phyloP scores from a whole-genome alignment of 805 yeast genomes.

The Yarrowia sp. region DNA sequence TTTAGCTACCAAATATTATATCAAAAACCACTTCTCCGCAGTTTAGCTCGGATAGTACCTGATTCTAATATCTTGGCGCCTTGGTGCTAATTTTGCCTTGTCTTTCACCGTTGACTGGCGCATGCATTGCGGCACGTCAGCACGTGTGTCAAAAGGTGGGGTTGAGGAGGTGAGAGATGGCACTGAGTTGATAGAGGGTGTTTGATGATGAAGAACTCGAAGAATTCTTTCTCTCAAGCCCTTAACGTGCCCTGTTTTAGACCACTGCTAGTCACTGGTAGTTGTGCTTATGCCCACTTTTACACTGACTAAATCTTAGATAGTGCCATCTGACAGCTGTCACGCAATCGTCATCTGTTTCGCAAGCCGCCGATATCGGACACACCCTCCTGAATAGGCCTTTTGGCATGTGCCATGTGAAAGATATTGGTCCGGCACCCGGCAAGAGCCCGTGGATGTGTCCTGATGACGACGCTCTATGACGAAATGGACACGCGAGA shows the following conservation, averaged over 20 bases:
- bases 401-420: background rate
- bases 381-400: background rate
- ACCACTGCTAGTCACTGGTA: too few species aligned
- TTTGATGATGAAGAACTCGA: too few species aligned
- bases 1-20: background rate
- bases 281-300: background rate
- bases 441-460: background rate
- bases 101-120: background rate
- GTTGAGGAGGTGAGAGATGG: too few species aligned
- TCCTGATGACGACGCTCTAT: background rate
- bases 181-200: background rate
- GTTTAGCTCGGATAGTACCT: constrained; percentile 4
- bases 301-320: background rate
- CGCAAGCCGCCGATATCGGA: background rate
- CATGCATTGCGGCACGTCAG: background rate
- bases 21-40: background rate
- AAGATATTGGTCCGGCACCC: background rate
- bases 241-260: too few species aligned
- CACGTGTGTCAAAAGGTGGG: background rate
- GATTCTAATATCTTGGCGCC: background rate
- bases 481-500: background rate
- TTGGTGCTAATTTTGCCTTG: background rate
- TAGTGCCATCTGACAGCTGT: background rate
- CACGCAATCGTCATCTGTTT: background rate
- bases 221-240: too few species aligned